Percentiles rank a stretch among this genome's conserved stretches.
Conservation (phyloP, 2,329 filamentous ascomycete genomes). For the Beauveria medogensis region DNA sequence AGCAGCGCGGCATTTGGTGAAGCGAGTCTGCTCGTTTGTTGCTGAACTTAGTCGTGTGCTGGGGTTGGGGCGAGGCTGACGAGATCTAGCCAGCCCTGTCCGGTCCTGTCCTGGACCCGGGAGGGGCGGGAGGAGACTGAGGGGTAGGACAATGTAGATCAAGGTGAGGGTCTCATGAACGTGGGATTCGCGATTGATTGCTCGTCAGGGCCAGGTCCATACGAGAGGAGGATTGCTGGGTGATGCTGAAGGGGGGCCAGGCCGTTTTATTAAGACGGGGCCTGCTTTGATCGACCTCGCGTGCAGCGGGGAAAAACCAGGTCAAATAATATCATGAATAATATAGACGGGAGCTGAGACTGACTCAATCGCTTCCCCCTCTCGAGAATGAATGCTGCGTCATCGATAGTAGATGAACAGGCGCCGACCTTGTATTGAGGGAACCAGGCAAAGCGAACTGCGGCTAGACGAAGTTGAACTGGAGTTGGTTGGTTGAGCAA, state of each 20-base stretch:
- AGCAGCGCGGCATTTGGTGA: not conserved
- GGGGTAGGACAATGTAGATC: too few relatives aligned
- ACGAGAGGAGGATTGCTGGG: not conserved
- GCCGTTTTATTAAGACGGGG: constrained; percentile 7
- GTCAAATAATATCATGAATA: not conserved
- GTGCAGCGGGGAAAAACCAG: not conserved
- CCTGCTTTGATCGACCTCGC: constrained; percentile 2
- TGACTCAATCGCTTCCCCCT: not conserved
- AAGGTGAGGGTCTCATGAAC: not conserved
- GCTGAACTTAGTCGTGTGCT: not conserved
- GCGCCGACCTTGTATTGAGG: not conserved
- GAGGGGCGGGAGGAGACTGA: not conserved
- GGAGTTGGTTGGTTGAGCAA: not conserved
- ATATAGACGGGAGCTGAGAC: not conserved
- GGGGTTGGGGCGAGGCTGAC: not conserved
- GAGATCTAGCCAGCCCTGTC: not conserved
- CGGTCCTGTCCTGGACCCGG: not conserved
- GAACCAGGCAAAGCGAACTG: not conserved
- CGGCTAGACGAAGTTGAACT: not conserved
- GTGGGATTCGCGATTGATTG: not conserved
- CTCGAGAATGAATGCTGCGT: not conserved
- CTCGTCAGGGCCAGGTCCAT: not conserved
- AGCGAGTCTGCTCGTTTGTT: not conserved
- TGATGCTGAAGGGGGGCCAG: not conserved
- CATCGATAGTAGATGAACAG: not conserved